Base-by-base conservation (phyloP, 768 basidiomycete genomes). In the Boletus tylopilopsis region DNA sequence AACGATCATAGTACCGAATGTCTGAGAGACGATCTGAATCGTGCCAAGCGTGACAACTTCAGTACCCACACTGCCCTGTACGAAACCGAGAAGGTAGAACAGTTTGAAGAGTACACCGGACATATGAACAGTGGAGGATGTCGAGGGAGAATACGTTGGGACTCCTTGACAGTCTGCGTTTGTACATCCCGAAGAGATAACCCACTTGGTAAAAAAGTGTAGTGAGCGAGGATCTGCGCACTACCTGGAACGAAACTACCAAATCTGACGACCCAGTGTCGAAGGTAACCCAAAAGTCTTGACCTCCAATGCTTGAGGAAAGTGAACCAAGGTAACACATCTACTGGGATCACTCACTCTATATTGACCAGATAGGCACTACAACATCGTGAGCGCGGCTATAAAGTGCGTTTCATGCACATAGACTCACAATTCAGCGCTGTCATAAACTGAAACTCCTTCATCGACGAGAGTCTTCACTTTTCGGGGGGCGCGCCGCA, bases 181-280 rank as follows among this genome's bases (percentile, higher is more conserved):
- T 25, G 62, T 47, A 60, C 82, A 83, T 37, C 67, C 59, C 23
- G 71, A 68, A 13, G 77, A 77, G 29, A 74, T 72, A 15, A 81
- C 68, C 81, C 81, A 83, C 79, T 63, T 74, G 34, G 45, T 3
- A 24, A n/a, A 24, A n/a, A 33, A 10, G 16, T 16, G 16, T 21
- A 46, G 40, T 48, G 42, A 57, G 56, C n/a, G 12, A 47, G 16
- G 39, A 24, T 34, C 40, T 29, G 42, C 2, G 13, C 11, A 47
- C 12, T 40, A 35, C 22, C 27, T 30, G 40, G 36, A 51, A 47
- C 21, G 44, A 43, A 29, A 58, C 39, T 55, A 79, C 79, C 55
- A 82, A 57, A 59, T 81, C 81, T 1, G 81, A 74, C 4, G 80
- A 82, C 41, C 80, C 81, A 8, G 81, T 81, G 58, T 81, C 80